These are phyloP conservation scores for Penicillium olsonii DNA, from an alignment of 2,329 filamentous ascomycete genomes.

Conservation along the genomic window DNA sequence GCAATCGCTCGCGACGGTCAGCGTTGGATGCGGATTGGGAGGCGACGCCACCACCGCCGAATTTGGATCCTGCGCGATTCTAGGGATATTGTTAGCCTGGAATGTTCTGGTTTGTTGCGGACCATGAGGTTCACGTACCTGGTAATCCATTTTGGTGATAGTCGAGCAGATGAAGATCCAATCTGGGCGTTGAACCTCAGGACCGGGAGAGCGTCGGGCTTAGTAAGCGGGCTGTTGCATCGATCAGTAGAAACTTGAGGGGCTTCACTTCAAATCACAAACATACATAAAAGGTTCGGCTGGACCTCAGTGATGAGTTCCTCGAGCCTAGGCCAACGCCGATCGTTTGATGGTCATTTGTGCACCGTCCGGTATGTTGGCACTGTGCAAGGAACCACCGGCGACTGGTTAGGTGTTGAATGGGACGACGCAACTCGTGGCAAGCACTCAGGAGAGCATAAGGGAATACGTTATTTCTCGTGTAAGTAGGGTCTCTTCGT, in stretches of 20 bases:
- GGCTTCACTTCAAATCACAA: background rate
- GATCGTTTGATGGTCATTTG: slow-evolving; percentile 73
- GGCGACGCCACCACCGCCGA: slow-evolving; percentile 94
- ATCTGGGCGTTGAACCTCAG: slow-evolving; percentile 9
- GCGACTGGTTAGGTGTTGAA: slow-evolving; percentile 89
- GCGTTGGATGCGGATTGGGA: slow-evolving; percentile 92
- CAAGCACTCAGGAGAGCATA: slow-evolving; percentile 86
- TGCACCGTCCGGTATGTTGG: slow-evolving; percentile 88
- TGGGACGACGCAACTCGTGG: slow-evolving; percentile 88
- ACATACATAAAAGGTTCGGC: background rate
- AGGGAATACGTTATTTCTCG: slow-evolving; percentile 76
- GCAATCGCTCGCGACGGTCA: slow-evolving; percentile 93
- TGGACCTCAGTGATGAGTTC: slow-evolving; percentile 7
- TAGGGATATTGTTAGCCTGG: slow-evolving; percentile 44
- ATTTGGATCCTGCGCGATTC: slow-evolving; percentile 96
- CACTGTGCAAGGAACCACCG: slow-evolving; percentile 70
- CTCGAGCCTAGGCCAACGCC: slow-evolving; percentile 64
- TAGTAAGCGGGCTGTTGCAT: background rate
- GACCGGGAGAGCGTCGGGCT: slow-evolving; percentile 9
- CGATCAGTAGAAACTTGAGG: background rate
- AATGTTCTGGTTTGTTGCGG: background rate
- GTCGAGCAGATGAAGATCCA: slow-evolving; percentile 12
- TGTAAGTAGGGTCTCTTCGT: slow-evolving; percentile 55
- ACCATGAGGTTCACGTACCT: slow-evolving; percentile 36
- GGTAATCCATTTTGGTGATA: slow-evolving; percentile 50